Evolutionary conservation across 192 early-diverging fungal species (phyloP).

Genomic region (Helicostylum pulchrum): DNA sequence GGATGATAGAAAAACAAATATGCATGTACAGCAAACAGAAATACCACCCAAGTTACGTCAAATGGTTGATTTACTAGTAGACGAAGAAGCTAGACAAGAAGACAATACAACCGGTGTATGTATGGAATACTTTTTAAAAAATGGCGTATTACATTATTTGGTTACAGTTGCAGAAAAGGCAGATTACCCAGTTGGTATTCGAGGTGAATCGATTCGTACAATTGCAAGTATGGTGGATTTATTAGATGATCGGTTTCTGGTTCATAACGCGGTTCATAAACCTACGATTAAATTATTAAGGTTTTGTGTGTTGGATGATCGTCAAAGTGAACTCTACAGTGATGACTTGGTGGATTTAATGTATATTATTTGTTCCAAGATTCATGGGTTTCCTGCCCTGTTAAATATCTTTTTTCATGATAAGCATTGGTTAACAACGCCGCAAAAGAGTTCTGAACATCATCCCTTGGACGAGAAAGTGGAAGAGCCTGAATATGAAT

Average conservation of each 20-base stretch:
- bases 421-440: slow-evolving; percentile 57
- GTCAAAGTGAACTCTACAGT: slow-evolving; percentile 49
- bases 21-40: slow-evolving; percentile 67
- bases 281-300: slow-evolving; percentile 77
- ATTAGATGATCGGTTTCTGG: slow-evolving; percentile 83
- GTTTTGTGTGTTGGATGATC: slow-evolving; percentile 56
- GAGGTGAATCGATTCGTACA: slow-evolving; percentile 76
- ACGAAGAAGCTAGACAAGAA: slow-evolving; percentile 78
- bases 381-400: slow-evolving; percentile 70
- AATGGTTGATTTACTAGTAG: slow-evolving; percentile 87
- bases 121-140: slow-evolving; percentile 87
- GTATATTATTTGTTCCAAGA: slow-evolving; percentile 77
- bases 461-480: background rate
- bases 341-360: slow-evolving; percentile 69
- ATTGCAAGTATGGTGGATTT: slow-evolving; percentile 79
- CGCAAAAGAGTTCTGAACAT: slow-evolving; percentile 39
- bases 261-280: slow-evolving; percentile 86
- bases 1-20: slow-evolving; percentile 25
- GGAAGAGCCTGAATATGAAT: slow-evolving; percentile 65
- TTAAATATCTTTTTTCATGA: slow-evolving; percentile 78
- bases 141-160: slow-evolving; percentile 75
- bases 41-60: slow-evolving; percentile 70
- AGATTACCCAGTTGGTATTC: slow-evolving; percentile 77
- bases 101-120: slow-evolving; percentile 75
- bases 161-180: slow-evolving; percentile 68